Evolutionary conservation across 768 basidiomycete genomes (phyloP).

Genomic region (Mycena galericulata): DNA sequence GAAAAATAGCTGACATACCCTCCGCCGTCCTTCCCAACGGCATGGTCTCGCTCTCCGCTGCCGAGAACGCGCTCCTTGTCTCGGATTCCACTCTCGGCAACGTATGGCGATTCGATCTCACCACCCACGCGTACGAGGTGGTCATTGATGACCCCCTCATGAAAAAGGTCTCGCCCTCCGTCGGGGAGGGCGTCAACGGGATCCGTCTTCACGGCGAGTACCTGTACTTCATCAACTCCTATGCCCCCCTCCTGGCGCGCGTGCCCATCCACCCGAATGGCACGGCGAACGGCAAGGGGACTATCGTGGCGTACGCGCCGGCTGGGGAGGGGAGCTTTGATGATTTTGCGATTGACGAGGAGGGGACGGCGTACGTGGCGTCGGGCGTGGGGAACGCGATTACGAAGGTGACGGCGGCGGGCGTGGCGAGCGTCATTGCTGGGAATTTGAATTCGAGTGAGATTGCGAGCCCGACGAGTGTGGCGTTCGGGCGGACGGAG

Average conservation of each 20-base stretch:
- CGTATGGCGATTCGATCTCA: conserved; percentile 25
- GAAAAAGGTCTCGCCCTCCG: conserved; percentile 24
- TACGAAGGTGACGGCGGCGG: conserved; percentile 22
- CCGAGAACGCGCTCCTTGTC: conserved; percentile 25
- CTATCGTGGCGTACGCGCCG: conserved; percentile 20
- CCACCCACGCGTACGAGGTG: conserved; percentile 23
- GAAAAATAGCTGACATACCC: conserved; percentile 23
- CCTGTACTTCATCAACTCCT: conserved; percentile 25
- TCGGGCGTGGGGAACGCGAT: conserved; percentile 19
- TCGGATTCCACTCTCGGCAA: conserved; percentile 22
- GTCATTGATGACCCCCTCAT: conserved; percentile 21
- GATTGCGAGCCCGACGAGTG: conserved; percentile 23
- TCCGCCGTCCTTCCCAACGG: conserved; percentile 24
- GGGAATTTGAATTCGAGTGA: conserved; percentile 24
- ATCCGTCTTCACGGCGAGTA: conserved; percentile 25
- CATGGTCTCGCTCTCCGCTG: conserved; percentile 24
- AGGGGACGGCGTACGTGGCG: conserved; percentile 23
- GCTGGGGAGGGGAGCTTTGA: conserved; percentile 18
- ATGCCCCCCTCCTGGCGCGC: conserved; percentile 19
- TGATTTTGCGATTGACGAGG: conserved; percentile 24
- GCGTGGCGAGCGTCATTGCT: conserved; percentile 20
- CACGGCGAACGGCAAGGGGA: conserved; percentile 20
- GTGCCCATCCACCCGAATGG: conserved; percentile 19
- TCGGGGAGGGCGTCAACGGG: conserved; percentile 23
- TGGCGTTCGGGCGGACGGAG: conserved; percentile 20